Evolutionary conservation across 768 basidiomycete genomes (phyloP), one percentile per base, ranked within the genome.

Genomic region (Pisolithus microcarpus): DNA sequence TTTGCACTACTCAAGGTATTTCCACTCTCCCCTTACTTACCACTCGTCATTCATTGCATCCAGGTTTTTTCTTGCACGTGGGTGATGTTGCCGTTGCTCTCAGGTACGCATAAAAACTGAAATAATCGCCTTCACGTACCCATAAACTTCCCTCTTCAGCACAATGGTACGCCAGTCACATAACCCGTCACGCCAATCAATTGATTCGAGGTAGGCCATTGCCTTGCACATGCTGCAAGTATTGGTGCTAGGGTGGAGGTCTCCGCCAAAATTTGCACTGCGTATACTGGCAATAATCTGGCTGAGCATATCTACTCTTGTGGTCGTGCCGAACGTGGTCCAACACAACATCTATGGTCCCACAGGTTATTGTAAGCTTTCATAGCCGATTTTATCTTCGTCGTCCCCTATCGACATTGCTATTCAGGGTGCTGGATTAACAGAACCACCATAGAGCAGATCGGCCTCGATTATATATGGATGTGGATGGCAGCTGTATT

Each of bases 381-480:
- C 9, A 38, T 28, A 23, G 42, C 23, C 13, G 4, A 15, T 26
- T 39, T 52, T 46, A n/a, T 26, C 42, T 26, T 43, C 7, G 16
- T 7, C 24, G 5, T 26, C 19, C 16, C 10, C 39, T 21, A 10
- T 46, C 38, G 24, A 37, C 21, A 38, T 10, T 46, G n/a, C 24
- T 31, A 18, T 16, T 5, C 53, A 77, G 77, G 77, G 78, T 79
- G 78, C 55, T 80, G 79, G 78, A 78, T 80, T 38, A 50, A 55
- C 4, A 38, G 57, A 3, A 51, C 61, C 0, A 75, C 65, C 54
- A 51, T 52, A 10, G 71, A 77, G 52, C 26, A 26, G 26, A 26
- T 26, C 4, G 26, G 26, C 26, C 26, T 26, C 26, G 26, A 26
- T 26, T 26, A 78, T 51, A 49, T 75, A n/a, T 79, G 76, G 75